Evolutionary conservation across 2,329 filamentous ascomycete species (phyloP), one percentile per base, ranked within the genome.

Genomic region (Aschersonia sp.): DNA sequence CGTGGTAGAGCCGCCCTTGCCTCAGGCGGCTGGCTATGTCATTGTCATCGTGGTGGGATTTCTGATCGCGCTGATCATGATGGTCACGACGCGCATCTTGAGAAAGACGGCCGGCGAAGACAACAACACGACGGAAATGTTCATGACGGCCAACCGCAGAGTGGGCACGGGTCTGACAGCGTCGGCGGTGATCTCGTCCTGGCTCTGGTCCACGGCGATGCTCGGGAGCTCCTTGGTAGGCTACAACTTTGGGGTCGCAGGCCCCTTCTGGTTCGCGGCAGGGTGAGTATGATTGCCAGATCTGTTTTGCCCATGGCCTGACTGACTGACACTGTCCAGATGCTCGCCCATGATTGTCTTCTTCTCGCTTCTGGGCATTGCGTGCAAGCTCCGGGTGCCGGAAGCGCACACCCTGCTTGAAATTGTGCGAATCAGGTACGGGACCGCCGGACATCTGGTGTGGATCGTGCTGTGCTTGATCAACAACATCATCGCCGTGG

Each of bases 331-430:
- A 22, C 22, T 22, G 22, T 37, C 35, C 35, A 37, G 70, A 76
- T 22, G 22, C 22, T 22, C 22, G 22, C 22, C 22, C 22, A 22
- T 22, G 22, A 22, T 77, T 74, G 46, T 40, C 10, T 44, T 77
- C 55, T 76, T 77, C 45, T 65, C 73, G 0, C 51, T 75, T 0
- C 57, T 75, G 1, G 71, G 70, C 0, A 73, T 47, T 8, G 22
- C 42, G 4, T 39, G 30, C 33, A 47, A 44, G 10, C 31, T 47
- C 7, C 31, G 42, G 14, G 46, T 47, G 76, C 73, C 73, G 0
- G 67, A 75, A 47, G 74, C 73, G 0, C 73, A 77, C 49, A 77
- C 74, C 0, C 63, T 73, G 0, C 58, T 77, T 0, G 73, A 77
- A 47, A 69, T 77, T 37, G 69, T 76, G 2, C 62, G 71, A 2